A percentile compares a stretch with the other conserved stretches of the same genome.
Conservation (phyloP, 345 rosid species). For the Lepidium africanum region DNA sequence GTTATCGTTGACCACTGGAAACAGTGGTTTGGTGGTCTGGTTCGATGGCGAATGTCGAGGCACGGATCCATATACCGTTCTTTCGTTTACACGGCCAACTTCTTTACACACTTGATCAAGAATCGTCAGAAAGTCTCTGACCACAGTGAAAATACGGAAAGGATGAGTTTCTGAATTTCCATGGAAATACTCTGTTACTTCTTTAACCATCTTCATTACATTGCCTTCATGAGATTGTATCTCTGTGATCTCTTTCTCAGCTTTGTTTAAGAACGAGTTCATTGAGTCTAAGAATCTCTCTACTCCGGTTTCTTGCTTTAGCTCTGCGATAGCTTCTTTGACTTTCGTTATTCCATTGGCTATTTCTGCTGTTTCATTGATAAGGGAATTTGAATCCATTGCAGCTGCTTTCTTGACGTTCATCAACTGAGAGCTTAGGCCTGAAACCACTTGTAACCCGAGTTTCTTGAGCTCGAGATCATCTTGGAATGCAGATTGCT, state of each 20-base stretch:
- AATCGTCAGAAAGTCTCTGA: slow-evolving; percentile 71
- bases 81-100: slow-evolving; percentile 78
- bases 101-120: slow-evolving; percentile 95
- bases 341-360: slow-evolving; percentile 49
- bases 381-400: slow-evolving; percentile 65
- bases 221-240: slow-evolving; percentile 38
- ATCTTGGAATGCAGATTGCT: slow-evolving; percentile 41
- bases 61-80: slow-evolving; percentile 55
- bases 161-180: slow-evolving; percentile 83
- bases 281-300: slow-evolving; percentile 51
- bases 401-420: slow-evolving; percentile 89
- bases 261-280: slow-evolving; percentile 56
- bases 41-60: slow-evolving; percentile 34
- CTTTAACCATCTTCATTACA: slow-evolving; percentile 51
- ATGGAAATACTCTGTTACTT: slow-evolving; percentile 86
- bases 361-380: slow-evolving; percentile 49
- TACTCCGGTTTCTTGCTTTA: slow-evolving; percentile 29
- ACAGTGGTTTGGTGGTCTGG: slow-evolving; percentile 34
- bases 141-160: slow-evolving; percentile 66
- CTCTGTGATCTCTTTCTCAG: slow-evolving; percentile 53
- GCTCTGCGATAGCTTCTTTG: slow-evolving; percentile 33
- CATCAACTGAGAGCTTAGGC: slow-evolving; percentile 68
- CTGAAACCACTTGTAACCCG: slow-evolving; percentile 79
- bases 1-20: slow-evolving; percentile 35
- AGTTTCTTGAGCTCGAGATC: slow-evolving; percentile 67